These are phyloP conservation scores for Metschnikowia picachoensis DNA, from an alignment of 805 yeast species.

Conservation along the genomic window DNA sequence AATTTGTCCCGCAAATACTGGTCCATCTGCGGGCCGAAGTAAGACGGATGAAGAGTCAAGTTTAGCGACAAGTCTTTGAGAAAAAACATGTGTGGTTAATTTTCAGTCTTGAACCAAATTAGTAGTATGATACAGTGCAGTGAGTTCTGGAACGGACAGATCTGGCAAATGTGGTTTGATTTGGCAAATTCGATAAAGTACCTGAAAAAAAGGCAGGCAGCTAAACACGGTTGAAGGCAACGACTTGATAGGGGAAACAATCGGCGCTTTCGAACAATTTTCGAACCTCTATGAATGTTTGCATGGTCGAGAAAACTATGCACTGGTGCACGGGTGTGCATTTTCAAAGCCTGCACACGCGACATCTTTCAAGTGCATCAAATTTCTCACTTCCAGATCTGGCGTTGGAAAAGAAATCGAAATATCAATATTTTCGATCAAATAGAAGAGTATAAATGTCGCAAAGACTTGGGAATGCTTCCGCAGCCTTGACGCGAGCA, in stretches of 20 bases:
- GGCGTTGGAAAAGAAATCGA: neutral
- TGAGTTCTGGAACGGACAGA: too few species aligned
- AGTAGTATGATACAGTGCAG: too few species aligned
- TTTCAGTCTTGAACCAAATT: too few species aligned
- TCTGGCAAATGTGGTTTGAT: too few species aligned
- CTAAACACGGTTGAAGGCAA: neutral
- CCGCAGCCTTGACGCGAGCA: slow-evolving; percentile 71
- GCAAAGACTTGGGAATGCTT: slow-evolving; percentile 51
- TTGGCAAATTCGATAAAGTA: too few species aligned
- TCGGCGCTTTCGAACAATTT: neutral
- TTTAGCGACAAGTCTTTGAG: slow-evolving; percentile 85
- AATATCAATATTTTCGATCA: too few species aligned
- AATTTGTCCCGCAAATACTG: slow-evolving; percentile 86
- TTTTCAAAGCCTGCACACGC: neutral
- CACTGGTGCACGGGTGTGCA: neutral
- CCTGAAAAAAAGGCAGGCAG: too few species aligned
- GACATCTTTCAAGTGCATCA: neutral
- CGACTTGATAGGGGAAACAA: neutral
- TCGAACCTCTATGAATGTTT: too few species aligned
- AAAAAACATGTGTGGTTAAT: slow-evolving; percentile 32
- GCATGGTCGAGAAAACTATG: too few species aligned
- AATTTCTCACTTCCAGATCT: slow-evolving; percentile 3
- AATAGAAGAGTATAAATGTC: slow-evolving; percentile 30
- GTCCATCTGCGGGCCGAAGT: slow-evolving; percentile 97
- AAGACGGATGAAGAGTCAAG: slow-evolving; percentile 93